phyloP scores from a whole-genome alignment of 345 rosid genomes.

The Combretum micranthum region DNA sequence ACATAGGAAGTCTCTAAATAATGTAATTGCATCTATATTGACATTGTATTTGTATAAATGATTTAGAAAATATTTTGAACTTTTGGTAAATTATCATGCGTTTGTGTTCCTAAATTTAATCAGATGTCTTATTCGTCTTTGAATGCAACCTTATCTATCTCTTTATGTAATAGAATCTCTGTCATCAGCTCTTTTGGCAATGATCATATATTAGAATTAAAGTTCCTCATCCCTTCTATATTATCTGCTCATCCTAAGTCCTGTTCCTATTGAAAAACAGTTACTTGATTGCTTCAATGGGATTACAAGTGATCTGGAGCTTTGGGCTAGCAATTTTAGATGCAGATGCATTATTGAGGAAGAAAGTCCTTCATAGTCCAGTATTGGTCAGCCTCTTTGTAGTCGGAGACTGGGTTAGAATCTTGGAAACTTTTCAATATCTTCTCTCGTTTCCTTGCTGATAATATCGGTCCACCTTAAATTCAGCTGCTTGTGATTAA shows the following conservation, averaged over 20 bases:
- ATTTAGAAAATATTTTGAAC: no score
- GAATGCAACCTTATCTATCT: no score
- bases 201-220: no score
- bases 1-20: no score
- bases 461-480: not conserved
- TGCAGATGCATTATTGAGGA: constrained; percentile 44
- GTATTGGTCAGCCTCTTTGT: constrained; percentile 70
- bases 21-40: no score
- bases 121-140: no score
- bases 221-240: no score
- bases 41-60: no score
- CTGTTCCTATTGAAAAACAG: constrained; percentile 20
- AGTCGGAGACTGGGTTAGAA: constrained; percentile 79
- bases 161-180: no score
- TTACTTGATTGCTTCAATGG: constrained; percentile 83
- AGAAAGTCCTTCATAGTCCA: constrained; percentile 45
- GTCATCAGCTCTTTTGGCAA: no score
- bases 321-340: constrained; percentile 61
- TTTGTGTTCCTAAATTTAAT: no score
- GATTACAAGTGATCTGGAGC: constrained; percentile 83
- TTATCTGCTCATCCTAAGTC: not conserved
- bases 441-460: not conserved
- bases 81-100: no score
- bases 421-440: constrained; percentile 3
- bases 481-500: constrained; percentile 8